Conservation (phyloP, 495 filamentous ascomycete species). For the Aspergillus saccharolyticus region DNA sequence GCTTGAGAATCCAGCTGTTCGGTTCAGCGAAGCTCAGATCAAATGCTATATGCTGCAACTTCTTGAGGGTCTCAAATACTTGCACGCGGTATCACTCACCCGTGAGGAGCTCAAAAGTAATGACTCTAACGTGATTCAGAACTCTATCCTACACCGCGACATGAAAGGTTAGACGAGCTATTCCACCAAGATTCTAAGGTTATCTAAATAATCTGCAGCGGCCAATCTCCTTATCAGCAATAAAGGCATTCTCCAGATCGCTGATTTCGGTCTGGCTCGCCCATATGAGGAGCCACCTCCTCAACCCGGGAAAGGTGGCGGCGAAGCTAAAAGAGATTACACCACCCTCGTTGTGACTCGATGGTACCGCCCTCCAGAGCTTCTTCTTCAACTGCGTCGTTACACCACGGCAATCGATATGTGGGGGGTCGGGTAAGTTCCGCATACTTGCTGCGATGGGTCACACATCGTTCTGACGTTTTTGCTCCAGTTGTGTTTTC, state of each 20-base stretch:
- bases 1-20: constrained; percentile 86
- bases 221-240: constrained; percentile 98
- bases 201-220: constrained; percentile 47
- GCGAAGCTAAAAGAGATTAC: constrained; percentile 84
- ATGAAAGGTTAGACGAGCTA: constrained; percentile 65
- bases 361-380: constrained; percentile 95
- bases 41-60: constrained; percentile 98
- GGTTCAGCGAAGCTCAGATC: constrained; percentile 82
- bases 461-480: constrained; percentile 10
- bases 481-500: constrained; percentile 76
- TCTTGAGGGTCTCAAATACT: constrained; percentile 79
- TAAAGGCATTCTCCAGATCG: constrained; percentile 87
- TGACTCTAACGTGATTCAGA: constrained; percentile 35
- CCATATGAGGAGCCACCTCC: constrained; percentile 88
- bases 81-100: constrained; percentile 61
- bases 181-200: neutral
- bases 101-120: neutral
- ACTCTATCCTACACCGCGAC: constrained; percentile 86
- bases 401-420: constrained; percentile 97
- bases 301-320: constrained; percentile 70
- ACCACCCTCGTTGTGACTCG: constrained; percentile 91
- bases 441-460: neutral
- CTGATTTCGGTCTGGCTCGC: constrained; percentile 91
- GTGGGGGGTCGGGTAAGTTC: constrained; percentile 86
- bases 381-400: constrained; percentile 74